These are phyloP conservation scores for Myriosclerotinia curreyana DNA, from an alignment of 2,329 filamentous ascomycete genomes.

Conservation along the genomic window DNA sequence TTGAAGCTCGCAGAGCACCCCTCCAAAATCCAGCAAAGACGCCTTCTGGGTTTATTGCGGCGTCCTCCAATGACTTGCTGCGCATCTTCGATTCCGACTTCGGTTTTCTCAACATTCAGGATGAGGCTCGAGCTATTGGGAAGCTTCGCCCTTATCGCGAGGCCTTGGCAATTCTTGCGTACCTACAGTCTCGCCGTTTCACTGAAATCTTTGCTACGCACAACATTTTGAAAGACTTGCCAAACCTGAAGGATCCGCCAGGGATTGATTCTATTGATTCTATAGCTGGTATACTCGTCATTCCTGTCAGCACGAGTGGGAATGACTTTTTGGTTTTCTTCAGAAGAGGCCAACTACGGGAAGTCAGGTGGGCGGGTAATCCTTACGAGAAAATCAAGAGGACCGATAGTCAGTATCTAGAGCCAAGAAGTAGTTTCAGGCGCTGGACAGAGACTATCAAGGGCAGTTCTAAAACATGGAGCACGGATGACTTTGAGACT, in stretches of 20 bases:
- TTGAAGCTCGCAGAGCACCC: constrained; percentile 26
- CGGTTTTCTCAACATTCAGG: constrained; percentile 79
- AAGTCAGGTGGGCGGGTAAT: constrained; percentile 79
- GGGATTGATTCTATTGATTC: constrained; percentile 73
- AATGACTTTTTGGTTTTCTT: constrained; percentile 90
- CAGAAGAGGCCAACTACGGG: constrained; percentile 69
- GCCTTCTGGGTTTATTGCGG: constrained; percentile 28
- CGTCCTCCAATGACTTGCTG: constrained; percentile 28
- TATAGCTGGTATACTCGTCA: constrained; percentile 78
- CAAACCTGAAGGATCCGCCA: constrained; percentile 73
- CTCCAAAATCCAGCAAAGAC: constrained; percentile 17
- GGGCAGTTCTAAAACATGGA: constrained; percentile 83
- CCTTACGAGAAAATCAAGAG: constrained; percentile 76
- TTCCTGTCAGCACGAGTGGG: constrained; percentile 73
- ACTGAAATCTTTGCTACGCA: constrained; percentile 75
- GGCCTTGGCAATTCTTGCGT: constrained; percentile 78
- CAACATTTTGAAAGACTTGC: constrained; percentile 73
- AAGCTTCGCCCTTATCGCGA: constrained; percentile 76
- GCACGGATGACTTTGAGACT: constrained; percentile 82
- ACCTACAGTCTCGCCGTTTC: constrained; percentile 71
- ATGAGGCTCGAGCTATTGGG: constrained; percentile 86
- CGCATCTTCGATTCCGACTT: constrained; percentile 30
- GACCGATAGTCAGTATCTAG: constrained; percentile 65
- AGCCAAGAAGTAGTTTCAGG: constrained; percentile 77
- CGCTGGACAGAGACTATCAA: constrained; percentile 73